These are phyloP conservation scores for Boletales sp. DNA, from an alignment of 768 basidiomycete genomes.

Conservation along the genomic window DNA sequence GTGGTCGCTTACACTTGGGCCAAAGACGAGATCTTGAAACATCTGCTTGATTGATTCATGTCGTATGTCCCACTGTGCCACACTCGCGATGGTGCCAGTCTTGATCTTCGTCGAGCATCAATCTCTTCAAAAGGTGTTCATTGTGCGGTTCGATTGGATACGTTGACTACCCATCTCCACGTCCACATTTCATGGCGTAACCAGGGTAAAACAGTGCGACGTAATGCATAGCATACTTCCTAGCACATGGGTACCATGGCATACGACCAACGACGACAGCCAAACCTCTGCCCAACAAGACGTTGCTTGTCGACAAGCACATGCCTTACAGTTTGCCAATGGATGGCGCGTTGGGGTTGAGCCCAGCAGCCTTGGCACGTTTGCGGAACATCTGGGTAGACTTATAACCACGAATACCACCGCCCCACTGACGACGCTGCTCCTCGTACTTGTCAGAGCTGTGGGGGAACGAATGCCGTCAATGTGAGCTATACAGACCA, in stretches of 20 bases:
- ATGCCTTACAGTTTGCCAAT: conserved; percentile 60
- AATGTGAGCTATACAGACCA: not conserved
- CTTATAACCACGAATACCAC: conserved; percentile 94
- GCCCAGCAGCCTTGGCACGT: conserved; percentile 89
- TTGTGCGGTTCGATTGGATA: no score
- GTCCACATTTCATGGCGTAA: conserved; percentile 5
- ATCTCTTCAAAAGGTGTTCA: no score
- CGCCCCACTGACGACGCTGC: conserved; percentile 89
- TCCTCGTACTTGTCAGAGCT: conserved; percentile 95
- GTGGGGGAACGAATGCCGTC: not conserved
- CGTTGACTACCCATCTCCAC: not conserved
- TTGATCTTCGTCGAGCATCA: no score
- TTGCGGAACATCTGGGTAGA: conserved; percentile 90
- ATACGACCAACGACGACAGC: conserved; percentile 7
- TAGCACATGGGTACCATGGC: conserved; percentile 15
- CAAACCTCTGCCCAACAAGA: not conserved
- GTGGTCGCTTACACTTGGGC: no score
- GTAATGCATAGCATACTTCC: conserved; percentile 17
- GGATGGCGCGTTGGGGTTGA: conserved; percentile 50
- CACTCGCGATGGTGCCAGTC: no score
- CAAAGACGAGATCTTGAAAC: no score
- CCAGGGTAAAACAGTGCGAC: conserved; percentile 2
- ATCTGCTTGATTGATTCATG: no score
- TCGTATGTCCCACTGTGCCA: no score
- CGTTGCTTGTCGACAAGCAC: not conserved